Conservation (phyloP, 2,329 filamentous ascomycete species). For the Ophiocordyceps unilateralis region DNA sequence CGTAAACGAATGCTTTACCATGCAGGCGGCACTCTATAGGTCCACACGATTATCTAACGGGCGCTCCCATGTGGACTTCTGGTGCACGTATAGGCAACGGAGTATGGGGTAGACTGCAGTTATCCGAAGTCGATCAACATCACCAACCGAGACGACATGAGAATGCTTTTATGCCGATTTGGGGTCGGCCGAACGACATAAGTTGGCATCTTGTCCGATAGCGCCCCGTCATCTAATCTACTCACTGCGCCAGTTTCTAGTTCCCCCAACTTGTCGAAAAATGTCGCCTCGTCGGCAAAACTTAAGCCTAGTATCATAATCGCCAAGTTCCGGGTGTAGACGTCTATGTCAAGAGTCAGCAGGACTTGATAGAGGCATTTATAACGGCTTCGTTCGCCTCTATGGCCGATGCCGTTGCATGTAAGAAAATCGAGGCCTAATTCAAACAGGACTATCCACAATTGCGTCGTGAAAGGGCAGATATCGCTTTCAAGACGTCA, state of each 20-base stretch:
- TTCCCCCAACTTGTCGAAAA: slow-evolving; percentile 3
- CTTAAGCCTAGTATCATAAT: slow-evolving; percentile 1
- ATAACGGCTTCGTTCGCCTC: slow-evolving; percentile 2
- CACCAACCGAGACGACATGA: slow-evolving; percentile 1
- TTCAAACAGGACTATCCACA: background rate
- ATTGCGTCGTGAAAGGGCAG: background rate
- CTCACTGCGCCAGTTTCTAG: slow-evolving; percentile 3
- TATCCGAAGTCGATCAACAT: slow-evolving; percentile 10
- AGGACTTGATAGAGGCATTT: background rate
- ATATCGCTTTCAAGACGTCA: background rate
- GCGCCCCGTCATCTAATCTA: background rate
- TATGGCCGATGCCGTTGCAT: slow-evolving; percentile 5
- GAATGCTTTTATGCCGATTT: background rate
- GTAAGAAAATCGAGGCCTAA: slow-evolving; percentile 4
- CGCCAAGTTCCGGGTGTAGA: slow-evolving; percentile 7
- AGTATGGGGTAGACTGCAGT: slow-evolving; percentile 6
- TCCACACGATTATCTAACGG: slow-evolving; percentile 6
- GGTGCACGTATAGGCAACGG: slow-evolving; percentile 6
- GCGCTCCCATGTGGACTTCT: slow-evolving; percentile 8
- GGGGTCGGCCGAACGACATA: slow-evolving; percentile 3
- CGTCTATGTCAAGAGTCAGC: slow-evolving; percentile 3
- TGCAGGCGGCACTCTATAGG: slow-evolving; percentile 7
- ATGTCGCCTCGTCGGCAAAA: slow-evolving; percentile 1
- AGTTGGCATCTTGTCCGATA: slow-evolving; percentile 1
- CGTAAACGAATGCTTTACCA: slow-evolving; percentile 3